These are phyloP conservation scores for Petunia axillaris DNA, from an alignment of 257 asterid genomes.

Conservation along the genomic window DNA sequence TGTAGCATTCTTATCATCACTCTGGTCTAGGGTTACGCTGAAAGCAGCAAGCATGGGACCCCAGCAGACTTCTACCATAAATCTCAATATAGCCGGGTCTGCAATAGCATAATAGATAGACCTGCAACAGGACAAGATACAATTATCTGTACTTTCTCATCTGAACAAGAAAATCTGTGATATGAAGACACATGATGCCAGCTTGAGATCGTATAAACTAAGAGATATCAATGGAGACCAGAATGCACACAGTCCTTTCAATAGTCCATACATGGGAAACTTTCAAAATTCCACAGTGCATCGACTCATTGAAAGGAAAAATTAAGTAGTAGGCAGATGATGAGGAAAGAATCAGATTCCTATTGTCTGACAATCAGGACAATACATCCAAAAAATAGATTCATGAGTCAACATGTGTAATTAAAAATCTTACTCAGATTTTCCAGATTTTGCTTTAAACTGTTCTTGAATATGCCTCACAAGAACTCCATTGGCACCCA, in stretches of 20 bases:
- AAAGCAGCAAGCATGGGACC: constrained; percentile 99
- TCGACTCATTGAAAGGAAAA: constrained; percentile 3
- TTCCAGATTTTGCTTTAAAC: constrained; percentile 87
- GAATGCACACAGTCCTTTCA: constrained; percentile 4
- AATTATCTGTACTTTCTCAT: background rate
- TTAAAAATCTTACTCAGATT: constrained; percentile 75
- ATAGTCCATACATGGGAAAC: background rate
- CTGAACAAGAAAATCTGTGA: background rate
- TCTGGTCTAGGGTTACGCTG: constrained; percentile 96
- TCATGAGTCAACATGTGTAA: constrained; percentile 7
- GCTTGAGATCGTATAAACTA: background rate
- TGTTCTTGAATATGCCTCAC: constrained; percentile 96
- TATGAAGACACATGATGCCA: background rate
- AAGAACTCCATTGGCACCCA: constrained; percentile 86
- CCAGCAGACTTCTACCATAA: constrained; percentile 99
- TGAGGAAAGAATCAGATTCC: constrained; percentile 23
- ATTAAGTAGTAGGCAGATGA: background rate
- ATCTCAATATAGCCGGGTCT: constrained; percentile 88
- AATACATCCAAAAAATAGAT: constrained; percentile 4
- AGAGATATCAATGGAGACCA: background rate
- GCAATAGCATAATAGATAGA: constrained; percentile 73
- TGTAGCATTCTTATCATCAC: constrained; percentile 93
- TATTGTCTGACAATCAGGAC: constrained; percentile 16
- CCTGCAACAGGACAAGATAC: constrained; percentile 52
- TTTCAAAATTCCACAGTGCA: background rate